Conservation (phyloP, 2,329 filamentous ascomycete genomes). For the Lachnellula subtilissima region DNA sequence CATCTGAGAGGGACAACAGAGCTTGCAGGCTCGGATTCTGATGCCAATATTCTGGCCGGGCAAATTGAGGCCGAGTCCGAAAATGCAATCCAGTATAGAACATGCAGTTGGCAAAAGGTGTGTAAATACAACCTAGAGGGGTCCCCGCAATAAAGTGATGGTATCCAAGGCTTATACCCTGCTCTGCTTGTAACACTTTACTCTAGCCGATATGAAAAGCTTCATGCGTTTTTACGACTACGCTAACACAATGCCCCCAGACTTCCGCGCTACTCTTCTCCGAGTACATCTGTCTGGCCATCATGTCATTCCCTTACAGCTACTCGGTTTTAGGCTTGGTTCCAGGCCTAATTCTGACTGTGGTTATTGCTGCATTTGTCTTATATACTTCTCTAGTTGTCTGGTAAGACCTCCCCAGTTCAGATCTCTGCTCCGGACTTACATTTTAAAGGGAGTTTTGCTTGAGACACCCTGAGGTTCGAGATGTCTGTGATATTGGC, state of each 20-base stretch:
- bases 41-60: constrained; percentile 40
- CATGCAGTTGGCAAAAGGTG: constrained; percentile 89
- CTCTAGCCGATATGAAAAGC: neutral
- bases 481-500: constrained; percentile 93
- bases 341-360: constrained; percentile 77
- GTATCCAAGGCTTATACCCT: neutral
- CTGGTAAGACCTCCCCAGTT: constrained; percentile 42
- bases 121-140: constrained; percentile 14
- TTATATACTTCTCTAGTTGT: constrained; percentile 73
- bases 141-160: neutral
- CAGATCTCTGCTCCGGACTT: neutral
- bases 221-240: neutral
- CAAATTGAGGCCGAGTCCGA: constrained; percentile 74
- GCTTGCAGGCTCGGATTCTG: constrained; percentile 21
- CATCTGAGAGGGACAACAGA: constrained; percentile 27
- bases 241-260: constrained; percentile 35
- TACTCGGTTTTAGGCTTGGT: constrained; percentile 85
- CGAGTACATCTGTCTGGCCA: constrained; percentile 88
- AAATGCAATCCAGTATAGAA: constrained; percentile 83
- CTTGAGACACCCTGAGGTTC: constrained; percentile 80
- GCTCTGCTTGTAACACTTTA: too few relatives aligned
- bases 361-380: constrained; percentile 71
- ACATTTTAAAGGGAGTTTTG: constrained; percentile 69
- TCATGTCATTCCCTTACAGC: constrained; percentile 95
- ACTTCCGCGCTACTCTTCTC: constrained; percentile 87